phyloP scores from a whole-genome alignment of 2,329 filamentous ascomycete species.

The Alternaria sp. region DNA sequence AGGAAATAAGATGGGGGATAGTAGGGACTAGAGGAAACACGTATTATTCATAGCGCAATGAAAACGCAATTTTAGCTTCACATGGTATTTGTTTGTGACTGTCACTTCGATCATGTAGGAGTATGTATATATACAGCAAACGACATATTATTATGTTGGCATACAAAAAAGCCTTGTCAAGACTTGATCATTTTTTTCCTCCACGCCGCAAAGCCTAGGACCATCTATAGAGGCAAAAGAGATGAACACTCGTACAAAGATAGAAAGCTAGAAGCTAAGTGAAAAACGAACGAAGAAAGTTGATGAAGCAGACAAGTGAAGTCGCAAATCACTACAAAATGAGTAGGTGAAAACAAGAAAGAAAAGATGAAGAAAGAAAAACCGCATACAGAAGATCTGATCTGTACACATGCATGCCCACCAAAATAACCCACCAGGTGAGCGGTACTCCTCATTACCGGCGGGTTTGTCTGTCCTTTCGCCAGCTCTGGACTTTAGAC shows the following conservation, averaged over 20 bases:
- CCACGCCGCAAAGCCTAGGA: neutral
- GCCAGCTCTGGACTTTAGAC: neutral
- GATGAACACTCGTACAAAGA: neutral
- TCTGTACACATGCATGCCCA: neutral
- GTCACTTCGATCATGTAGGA: no score
- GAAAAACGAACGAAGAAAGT: neutral
- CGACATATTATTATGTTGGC: neutral
- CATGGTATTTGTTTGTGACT: no score
- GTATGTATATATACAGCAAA: neutral
- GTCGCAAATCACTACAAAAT: neutral
- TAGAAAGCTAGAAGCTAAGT: neutral
- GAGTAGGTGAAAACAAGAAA: neutral
- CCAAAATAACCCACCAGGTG: neutral
- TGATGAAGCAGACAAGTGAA: neutral
- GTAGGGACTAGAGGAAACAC: neutral
- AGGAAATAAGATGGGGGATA: neutral
- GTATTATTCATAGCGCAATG: conserved; percentile 10
- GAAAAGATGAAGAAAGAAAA: neutral
- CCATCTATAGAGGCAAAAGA: neutral
- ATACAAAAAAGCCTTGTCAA: neutral
- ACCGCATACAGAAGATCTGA: neutral
- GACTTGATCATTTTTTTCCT: neutral
- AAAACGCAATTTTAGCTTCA: neutral
- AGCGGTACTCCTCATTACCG: neutral
- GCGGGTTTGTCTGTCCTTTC: neutral